These are phyloP conservation scores for Glarea lozoyensis DNA, from an alignment of 495 filamentous ascomycete species.

Conservation along the genomic window DNA sequence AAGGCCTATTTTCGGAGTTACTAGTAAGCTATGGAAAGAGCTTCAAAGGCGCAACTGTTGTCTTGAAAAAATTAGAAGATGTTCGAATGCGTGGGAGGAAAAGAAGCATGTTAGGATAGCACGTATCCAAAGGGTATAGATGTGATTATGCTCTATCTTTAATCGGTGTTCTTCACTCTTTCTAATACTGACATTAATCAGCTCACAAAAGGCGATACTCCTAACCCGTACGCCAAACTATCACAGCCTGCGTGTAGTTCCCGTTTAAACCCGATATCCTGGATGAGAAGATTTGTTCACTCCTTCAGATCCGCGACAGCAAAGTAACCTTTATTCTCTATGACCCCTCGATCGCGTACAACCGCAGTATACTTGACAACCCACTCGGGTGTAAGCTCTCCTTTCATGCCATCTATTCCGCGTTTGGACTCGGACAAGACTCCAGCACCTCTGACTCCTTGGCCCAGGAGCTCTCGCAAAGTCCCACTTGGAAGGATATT, in stretches of 20 bases:
- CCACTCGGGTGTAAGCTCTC: conserved; percentile 81
- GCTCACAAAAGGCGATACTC: too few relatives aligned
- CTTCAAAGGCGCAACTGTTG: conserved; percentile 40
- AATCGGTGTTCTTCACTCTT: too few relatives aligned
- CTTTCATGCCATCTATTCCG: conserved; percentile 46
- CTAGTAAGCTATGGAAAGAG: conserved; percentile 38
- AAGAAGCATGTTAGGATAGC: conserved; percentile 91
- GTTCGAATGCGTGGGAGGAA: conserved; percentile 95
- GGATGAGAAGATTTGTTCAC: too few relatives aligned
- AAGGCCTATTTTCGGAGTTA: conserved; percentile 60
- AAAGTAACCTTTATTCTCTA: conserved; percentile 98
- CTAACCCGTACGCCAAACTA: too few relatives aligned
- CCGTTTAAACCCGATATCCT: background rate
- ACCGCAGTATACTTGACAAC: conserved; percentile 98
- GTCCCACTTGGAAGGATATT: conserved; percentile 84
- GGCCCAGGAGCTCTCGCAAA: conserved; percentile 71
- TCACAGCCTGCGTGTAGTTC: too few relatives aligned
- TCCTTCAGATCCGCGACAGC: conserved; percentile 63
- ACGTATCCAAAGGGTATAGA: background rate
- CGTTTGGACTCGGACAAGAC: conserved; percentile 44
- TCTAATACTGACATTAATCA: too few relatives aligned
- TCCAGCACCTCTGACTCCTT: conserved; percentile 52
- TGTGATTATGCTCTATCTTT: too few relatives aligned
- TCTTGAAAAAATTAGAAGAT: conserved; percentile 71
- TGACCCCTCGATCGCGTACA: conserved; percentile 90